These are phyloP conservation scores for Rhodotorula sp. DNA, from an alignment of 1,284 basidiomycete genomes.

Conservation along the genomic window DNA sequence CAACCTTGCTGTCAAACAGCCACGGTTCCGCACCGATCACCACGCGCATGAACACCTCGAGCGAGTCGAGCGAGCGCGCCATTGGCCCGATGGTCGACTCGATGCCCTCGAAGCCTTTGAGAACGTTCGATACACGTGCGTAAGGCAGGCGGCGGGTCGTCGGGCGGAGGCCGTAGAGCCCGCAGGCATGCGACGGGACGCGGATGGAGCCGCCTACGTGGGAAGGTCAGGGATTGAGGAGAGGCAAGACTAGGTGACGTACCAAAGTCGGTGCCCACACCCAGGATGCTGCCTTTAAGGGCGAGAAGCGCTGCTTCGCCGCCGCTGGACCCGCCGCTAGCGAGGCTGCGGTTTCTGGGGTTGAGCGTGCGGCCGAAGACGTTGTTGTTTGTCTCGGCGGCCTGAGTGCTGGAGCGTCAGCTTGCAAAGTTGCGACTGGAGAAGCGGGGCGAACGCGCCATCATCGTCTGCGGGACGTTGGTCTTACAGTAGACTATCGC, in stretches of 20 bases:
- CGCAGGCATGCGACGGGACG: conserved; percentile 2
- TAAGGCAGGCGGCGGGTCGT: background rate
- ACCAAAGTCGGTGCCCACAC: conserved; percentile 54
- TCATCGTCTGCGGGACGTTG: conserved; percentile 2
- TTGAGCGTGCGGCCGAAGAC: conserved; percentile 8
- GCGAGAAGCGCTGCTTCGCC: conserved; percentile 62
- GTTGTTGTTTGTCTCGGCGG: conserved; percentile 10
- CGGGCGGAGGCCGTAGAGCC: conserved; percentile 3
- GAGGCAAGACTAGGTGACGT: background rate
- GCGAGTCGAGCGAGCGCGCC: conserved; percentile 4
- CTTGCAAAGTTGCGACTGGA: too few relatives aligned
- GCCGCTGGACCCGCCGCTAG: conserved; percentile 55
- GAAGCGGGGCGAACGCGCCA: background rate
- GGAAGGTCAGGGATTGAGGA: background rate
- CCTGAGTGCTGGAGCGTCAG: background rate
- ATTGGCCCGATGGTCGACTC: conserved; percentile 7
- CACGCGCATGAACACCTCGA: background rate
- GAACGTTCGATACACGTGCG: background rate
- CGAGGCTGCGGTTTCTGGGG: conserved; percentile 3
- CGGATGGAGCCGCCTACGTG: conserved; percentile 11
- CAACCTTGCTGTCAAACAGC: background rate
- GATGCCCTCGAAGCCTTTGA: conserved; percentile 7
- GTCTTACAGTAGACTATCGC: conserved; percentile 5
- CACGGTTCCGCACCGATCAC: background rate
- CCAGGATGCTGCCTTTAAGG: conserved; percentile 62